Evolutionary conservation across 805 yeast genomes (phyloP).

Genomic region (Yarrowia osloensis): DNA sequence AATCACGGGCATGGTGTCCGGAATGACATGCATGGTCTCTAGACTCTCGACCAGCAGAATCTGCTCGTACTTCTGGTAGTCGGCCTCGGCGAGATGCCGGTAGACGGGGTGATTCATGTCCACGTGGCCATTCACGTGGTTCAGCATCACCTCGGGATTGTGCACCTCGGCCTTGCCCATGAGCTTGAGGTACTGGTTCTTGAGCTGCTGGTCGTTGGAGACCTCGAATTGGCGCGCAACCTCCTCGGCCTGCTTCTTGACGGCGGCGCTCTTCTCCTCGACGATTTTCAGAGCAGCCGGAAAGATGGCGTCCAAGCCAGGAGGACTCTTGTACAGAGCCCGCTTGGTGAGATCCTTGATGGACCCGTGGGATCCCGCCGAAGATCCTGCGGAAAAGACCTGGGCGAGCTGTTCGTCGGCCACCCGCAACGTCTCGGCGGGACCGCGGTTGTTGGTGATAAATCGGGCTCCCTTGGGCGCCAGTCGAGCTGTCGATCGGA

Average conservation of each 20-base stretch:
- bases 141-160: slow-evolving; percentile 85
- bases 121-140: slow-evolving; percentile 52
- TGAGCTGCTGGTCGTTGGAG: slow-evolving; percentile 37
- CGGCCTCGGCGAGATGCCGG: slow-evolving; percentile 62
- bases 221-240: slow-evolving; percentile 40
- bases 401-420: slow-evolving; percentile 13
- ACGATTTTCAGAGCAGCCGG: slow-evolving; percentile 64
- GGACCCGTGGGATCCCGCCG: neutral
- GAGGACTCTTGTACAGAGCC: slow-evolving; percentile 62
- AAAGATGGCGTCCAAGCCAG: slow-evolving; percentile 70
- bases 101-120: slow-evolving; percentile 81
- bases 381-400: neutral
- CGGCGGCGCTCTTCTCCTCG: slow-evolving; percentile 50
- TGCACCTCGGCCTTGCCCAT: slow-evolving; percentile 63
- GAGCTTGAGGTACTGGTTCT: slow-evolving; percentile 40
- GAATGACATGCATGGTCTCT: slow-evolving; percentile 80
- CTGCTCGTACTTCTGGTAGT: slow-evolving; percentile 71
- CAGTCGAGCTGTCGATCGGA: slow-evolving; percentile 28
- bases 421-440: slow-evolving; percentile 25
- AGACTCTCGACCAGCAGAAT: slow-evolving; percentile 89
- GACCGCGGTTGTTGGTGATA: slow-evolving; percentile 26
- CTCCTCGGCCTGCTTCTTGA: slow-evolving; percentile 47
- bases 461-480: slow-evolving; percentile 25
- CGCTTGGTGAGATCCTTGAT: slow-evolving; percentile 28
- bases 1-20: slow-evolving; percentile 90